Evolutionary conservation across 208 protist species (phyloP), one percentile per base, ranked within the genome.

Genomic region (Crithidia fasciculata): DNA sequence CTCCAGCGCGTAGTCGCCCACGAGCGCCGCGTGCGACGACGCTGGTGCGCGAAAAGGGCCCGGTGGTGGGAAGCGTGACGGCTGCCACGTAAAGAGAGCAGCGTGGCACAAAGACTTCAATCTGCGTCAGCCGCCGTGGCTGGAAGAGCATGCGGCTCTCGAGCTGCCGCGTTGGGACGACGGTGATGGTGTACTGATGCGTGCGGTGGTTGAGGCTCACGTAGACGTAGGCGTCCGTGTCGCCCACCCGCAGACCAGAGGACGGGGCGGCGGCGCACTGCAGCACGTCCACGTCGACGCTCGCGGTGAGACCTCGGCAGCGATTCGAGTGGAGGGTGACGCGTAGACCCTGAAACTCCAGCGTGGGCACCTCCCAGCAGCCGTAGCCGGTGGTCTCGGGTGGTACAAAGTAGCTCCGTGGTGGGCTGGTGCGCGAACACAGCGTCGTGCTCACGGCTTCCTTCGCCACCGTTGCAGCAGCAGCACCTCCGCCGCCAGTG

Each of bases 361-460:
- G 60, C 68, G 61, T 69, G 15, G 74, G 74, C 52, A 79, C 74
- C 44, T 79, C 74, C 74, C 74, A 79, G 67, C 74, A 79, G 49
- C 74, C 68, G 54, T 52, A 69, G 60, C 74, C 54, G 43, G 28
- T 69, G 4, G 74, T 53, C 47, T 69, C 74, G 2, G 74, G 45
- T 8, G 58, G 43, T 0, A 79, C 74, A 9, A 74, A 5, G 74
- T 79, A 74, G 39, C 66, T 74, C 18, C 66, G 10, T 36, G 74
- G 67, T 8, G 41, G 43, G 39, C 37, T 5, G 4, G 67, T 39
- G 52, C 54, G 41, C 10, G 67, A 63, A 45, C 60, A 79, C 49
- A 79, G 13, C 3, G 67, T 36, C 5, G 74, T 79, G 43, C 50
- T 43, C 43, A 74, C 47, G 16, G 36, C 13, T 4, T 70, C 39